Evolutionary conservation across 2,329 filamentous ascomycete species (phyloP), one percentile per base, ranked within the genome.

Genomic region (Colletotrichum sp.): DNA sequence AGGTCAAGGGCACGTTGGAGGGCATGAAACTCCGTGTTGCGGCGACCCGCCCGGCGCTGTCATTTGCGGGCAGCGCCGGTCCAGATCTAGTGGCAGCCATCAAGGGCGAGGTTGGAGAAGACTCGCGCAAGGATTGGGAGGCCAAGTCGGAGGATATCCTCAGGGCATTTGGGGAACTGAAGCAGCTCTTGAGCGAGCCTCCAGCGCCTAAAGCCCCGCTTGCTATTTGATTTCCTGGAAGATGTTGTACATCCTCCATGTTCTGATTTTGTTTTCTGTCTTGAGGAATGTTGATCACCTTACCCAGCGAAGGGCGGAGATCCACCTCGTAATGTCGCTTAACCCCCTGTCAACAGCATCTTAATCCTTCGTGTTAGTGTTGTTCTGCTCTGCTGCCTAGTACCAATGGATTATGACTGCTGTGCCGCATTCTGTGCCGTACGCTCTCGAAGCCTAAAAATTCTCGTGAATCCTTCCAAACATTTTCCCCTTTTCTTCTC

Each of bases 11-110:
- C 15, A 79, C 77, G 3, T 78, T 85, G 10, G 60, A 77, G 64
- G 80, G 80, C 15, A 81, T 85, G 79, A 81, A 83, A 15, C 76
- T 83, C n/a, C 75, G 78, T 9, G 78, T 85, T 24, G 78, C 80
- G n/a, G 81, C 81, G 59, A 83, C 82, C 12, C 81, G 81, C 8
- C 82, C 82, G 1, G 77, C 77, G 65, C 77, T 86, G n/a, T 65
- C 78, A 1, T 84, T 86, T 72, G 77, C 78, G 18, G 76, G 77
- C 52, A 70, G 72, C 5, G n/a, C 70, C 49, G 71, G 77, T 1
- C 66, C 78, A 6, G 81, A 82, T 70, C 57, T 80, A 9, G 66
- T 71, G 36, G 69, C 65, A 24, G 77, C 80, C 12, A 72, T 82
- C 6, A 77, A 78, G 10, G 82, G 82, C 9, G 77, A 75, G 28